Evolutionary conservation across 768 basidiomycete species (phyloP).

Genomic region (Termitomyces sp.): DNA sequence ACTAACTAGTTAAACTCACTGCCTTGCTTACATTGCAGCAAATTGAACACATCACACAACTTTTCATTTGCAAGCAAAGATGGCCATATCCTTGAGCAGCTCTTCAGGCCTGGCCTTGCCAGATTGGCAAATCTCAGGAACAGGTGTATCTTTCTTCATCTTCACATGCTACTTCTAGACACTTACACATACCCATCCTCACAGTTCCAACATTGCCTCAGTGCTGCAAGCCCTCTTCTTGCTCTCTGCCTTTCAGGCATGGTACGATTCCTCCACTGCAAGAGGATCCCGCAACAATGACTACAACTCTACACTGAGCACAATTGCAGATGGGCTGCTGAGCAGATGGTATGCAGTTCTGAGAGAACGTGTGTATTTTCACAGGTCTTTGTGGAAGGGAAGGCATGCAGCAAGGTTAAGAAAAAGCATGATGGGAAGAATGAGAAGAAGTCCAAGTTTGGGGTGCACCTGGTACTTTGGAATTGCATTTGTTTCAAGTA

Average conservation of each 20-base stretch:
- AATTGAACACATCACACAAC: constrained; percentile 96
- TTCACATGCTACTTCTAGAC: not conserved
- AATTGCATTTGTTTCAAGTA: constrained; percentile 48
- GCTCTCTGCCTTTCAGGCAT: constrained; percentile 66
- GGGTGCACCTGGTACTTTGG: constrained; percentile 18
- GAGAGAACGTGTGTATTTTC: constrained; percentile 22
- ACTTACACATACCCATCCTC: constrained; percentile 49
- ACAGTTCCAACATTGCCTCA: constrained; percentile 95
- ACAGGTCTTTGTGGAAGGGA: not conserved
- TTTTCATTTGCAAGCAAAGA: constrained; percentile 87
- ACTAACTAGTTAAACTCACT: not conserved
- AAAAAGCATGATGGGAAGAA: constrained; percentile 24
- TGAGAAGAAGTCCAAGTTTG: constrained; percentile 56
- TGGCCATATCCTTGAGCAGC: constrained; percentile 80
- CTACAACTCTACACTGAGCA: constrained; percentile 64
- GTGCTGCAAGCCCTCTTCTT: constrained; percentile 85
- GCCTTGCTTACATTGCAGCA: constrained; percentile 43
- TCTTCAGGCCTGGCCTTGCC: constrained; percentile 86
- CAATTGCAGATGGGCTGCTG: constrained; percentile 87
- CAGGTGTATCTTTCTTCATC: constrained; percentile 33
- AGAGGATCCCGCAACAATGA: not conserved
- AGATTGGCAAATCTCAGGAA: constrained; percentile 93
- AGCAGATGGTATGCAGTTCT: constrained; percentile 86
- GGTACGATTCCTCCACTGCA: constrained; percentile 42
- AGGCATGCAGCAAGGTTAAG: constrained; percentile 20